These are phyloP conservation scores for Xylariaceae sp. DNA, from an alignment of 2,329 filamentous ascomycete species.

Conservation along the genomic window DNA sequence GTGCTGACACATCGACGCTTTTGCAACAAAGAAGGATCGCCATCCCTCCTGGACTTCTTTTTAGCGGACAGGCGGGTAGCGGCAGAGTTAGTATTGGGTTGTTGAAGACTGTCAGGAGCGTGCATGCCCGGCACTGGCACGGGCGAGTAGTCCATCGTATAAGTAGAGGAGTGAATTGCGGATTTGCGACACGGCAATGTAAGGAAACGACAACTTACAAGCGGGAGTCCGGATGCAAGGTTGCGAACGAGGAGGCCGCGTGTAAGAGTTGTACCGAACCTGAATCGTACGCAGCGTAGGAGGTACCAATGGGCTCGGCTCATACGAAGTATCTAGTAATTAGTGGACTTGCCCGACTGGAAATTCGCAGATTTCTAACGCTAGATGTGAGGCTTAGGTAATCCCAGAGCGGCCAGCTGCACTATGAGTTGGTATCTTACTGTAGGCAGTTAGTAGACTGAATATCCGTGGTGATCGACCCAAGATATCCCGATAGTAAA, in stretches of 20 bases:
- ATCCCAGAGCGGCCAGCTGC: neutral
- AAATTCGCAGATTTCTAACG: too few species aligned
- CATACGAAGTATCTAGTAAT: neutral
- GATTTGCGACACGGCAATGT: slow-evolving; percentile 10
- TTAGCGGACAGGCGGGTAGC: slow-evolving; percentile 29
- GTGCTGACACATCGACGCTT: slow-evolving; percentile 78
- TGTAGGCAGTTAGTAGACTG: too few species aligned
- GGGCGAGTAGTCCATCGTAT: slow-evolving; percentile 26
- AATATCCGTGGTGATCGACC: too few species aligned
- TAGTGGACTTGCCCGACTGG: neutral
- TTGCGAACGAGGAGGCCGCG: neutral
- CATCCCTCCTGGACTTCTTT: slow-evolving; percentile 48
- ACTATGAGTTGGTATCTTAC: too few species aligned
- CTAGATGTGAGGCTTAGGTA: neutral
- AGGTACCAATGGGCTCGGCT: neutral
- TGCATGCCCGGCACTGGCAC: slow-evolving; percentile 22
- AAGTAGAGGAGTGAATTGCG: neutral
- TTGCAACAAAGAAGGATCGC: slow-evolving; percentile 43
- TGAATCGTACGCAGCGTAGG: neutral
- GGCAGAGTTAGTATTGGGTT: slow-evolving; percentile 15
- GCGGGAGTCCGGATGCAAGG: neutral
- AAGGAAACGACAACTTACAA: slow-evolving; percentile 3
- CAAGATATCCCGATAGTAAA: too few species aligned
- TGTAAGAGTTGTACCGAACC: neutral
- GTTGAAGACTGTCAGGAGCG: slow-evolving; percentile 16